These are phyloP conservation scores for Gracilaria domingensis DNA, from an alignment of 23 red algal genomes.

Conservation along the genomic window DNA sequence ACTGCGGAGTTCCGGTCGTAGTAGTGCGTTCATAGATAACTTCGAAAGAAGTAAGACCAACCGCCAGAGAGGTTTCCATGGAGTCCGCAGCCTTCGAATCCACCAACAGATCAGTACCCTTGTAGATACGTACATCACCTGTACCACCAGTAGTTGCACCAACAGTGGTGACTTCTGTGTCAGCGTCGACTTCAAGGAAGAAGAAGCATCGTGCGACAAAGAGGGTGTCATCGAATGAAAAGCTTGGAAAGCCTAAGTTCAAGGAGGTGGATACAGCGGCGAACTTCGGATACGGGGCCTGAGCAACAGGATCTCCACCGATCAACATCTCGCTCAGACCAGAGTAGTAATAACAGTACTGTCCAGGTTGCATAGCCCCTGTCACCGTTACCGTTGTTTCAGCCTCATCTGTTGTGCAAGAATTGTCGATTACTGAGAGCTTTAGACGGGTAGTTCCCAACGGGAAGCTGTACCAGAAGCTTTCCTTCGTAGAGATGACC, in stretches of 20 bases:
- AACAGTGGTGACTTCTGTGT: slow-evolving; percentile 21
- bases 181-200: slow-evolving; percentile 53
- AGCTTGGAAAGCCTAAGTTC: slow-evolving; percentile 34
- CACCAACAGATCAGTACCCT: slow-evolving; percentile 56
- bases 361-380: slow-evolving; percentile 59
- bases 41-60: slow-evolving; percentile 64
- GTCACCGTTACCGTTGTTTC: slow-evolving; percentile 75
- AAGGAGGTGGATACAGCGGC: slow-evolving; percentile 31
- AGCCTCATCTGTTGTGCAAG: slow-evolving; percentile 46
- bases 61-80: slow-evolving; percentile 22
- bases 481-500: slow-evolving; percentile 51
- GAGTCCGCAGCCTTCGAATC: slow-evolving; percentile 16
- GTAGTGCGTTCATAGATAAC: slow-evolving; percentile 50
- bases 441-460: slow-evolving; percentile 65
- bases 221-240: slow-evolving; percentile 30
- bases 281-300: slow-evolving; percentile 26
- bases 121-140: slow-evolving; percentile 50
- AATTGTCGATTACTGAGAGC: slow-evolving; percentile 63
- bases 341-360: slow-evolving; percentile 76
- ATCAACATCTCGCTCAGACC: not conserved
- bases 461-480: slow-evolving; percentile 62
- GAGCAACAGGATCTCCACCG: slow-evolving; percentile 19
- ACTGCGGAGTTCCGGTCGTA: slow-evolving; percentile 2
- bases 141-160: slow-evolving; percentile 21
- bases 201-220: slow-evolving; percentile 68